These are phyloP conservation scores for Incumbomyces delicatus DNA, from an alignment of 2,329 filamentous ascomycete species.

Conservation along the genomic window DNA sequence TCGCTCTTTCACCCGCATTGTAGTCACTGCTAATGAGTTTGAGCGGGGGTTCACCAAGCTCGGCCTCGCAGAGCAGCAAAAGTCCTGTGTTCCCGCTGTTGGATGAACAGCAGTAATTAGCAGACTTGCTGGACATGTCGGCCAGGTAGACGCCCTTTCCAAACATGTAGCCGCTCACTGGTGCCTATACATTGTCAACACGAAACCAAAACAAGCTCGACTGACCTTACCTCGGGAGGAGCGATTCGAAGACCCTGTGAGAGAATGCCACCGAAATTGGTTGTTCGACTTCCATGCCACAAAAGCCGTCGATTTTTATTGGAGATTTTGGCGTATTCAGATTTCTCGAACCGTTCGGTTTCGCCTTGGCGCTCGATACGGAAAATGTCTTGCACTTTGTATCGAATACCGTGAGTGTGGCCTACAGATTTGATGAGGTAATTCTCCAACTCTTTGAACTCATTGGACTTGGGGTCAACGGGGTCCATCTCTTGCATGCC, in stretches of 20 bases:
- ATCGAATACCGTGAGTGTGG: conserved; percentile 49
- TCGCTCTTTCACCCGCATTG: conserved; percentile 54
- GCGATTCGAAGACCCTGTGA: conserved; percentile 84
- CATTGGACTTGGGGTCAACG: conserved; percentile 47
- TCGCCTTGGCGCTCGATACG: conserved; percentile 70
- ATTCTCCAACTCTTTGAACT: conserved; percentile 55
- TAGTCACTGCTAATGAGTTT: conserved; percentile 50
- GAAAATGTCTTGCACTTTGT: conserved; percentile 58
- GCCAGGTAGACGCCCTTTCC: conserved; percentile 84
- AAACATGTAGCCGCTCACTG: conserved; percentile 75
- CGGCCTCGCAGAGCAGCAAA: conserved; percentile 73
- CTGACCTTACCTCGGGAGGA: conserved; percentile 44
- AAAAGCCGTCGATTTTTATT: conserved; percentile 63
- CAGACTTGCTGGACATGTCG: conserved; percentile 75
- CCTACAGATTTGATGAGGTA: conserved; percentile 63
- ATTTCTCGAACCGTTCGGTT: conserved; percentile 54
- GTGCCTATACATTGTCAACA: conserved; percentile 34
- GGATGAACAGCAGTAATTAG: conserved; percentile 59
- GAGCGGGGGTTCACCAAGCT: conserved; percentile 66
- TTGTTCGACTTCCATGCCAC: conserved; percentile 77
- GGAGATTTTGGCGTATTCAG: conserved; percentile 40
- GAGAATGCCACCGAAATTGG: conserved; percentile 80
- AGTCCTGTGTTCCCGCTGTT: conserved; percentile 61
- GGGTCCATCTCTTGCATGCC: conserved; percentile 67
- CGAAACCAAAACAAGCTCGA: background rate